phyloP scores from a whole-genome alignment of 2,329 filamentous ascomycete genomes.

The Thelonectria rubi region DNA sequence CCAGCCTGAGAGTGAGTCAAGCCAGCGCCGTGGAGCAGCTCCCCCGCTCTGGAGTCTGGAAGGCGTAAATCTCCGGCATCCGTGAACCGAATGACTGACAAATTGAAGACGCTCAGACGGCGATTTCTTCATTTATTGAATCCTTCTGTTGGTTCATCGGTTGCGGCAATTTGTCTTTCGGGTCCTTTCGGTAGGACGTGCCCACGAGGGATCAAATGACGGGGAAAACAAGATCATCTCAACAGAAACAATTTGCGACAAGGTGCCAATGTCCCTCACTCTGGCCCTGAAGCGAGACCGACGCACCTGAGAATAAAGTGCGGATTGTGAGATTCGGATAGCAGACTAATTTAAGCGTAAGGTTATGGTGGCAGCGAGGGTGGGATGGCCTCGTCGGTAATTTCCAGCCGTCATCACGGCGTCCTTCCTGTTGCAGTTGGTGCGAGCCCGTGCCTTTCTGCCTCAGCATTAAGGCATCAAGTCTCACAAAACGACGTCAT shows the following conservation, averaged over 20 bases:
- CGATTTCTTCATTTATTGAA: background rate
- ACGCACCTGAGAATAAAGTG: background rate
- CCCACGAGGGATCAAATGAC: background rate
- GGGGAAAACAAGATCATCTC: background rate
- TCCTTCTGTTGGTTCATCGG: background rate
- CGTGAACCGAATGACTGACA: background rate
- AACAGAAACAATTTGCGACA: background rate
- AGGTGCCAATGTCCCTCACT: background rate
- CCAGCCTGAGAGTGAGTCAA: too few relatives aligned
- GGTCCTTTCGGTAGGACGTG: background rate
- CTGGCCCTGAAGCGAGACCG: background rate
- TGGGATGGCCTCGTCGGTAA: background rate
- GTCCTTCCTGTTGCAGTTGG: background rate
- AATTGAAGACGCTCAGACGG: background rate
- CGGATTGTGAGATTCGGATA: background rate
- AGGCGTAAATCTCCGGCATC: constrained; percentile 4
- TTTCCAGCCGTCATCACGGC: background rate
- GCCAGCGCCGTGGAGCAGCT: background rate
- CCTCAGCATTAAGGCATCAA: background rate
- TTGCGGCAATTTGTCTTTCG: background rate
- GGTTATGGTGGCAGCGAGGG: background rate
- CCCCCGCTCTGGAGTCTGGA: background rate
- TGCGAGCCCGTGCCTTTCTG: background rate
- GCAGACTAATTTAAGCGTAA: background rate
- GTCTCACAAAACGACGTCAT: background rate